Evolutionary conservation across 1,284 basidiomycete species (phyloP).

Genomic region (Heliocybe sulcata): DNA sequence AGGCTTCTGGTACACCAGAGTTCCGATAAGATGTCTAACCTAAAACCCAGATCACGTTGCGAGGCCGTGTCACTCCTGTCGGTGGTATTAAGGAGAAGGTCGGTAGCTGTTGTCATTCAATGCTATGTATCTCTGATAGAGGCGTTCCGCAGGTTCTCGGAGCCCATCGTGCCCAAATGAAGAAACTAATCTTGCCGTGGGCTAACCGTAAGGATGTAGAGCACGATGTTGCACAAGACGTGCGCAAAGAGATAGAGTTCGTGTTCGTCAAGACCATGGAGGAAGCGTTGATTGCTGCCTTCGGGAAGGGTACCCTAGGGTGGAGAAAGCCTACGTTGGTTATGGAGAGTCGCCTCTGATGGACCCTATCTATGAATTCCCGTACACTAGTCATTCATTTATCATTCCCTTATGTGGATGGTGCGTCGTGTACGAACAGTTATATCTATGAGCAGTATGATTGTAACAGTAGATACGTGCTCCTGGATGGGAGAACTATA

Average conservation of each 20-base stretch:
- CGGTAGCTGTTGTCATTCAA: neutral
- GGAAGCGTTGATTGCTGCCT: conserved; percentile 78
- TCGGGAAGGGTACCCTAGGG: conserved; percentile 54
- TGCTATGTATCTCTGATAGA: neutral
- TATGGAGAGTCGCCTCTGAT: conserved; percentile 47
- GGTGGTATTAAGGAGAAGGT: conserved; percentile 81
- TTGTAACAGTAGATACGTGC: too few species aligned
- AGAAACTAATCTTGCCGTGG: conserved; percentile 75
- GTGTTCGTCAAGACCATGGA: conserved; percentile 73
- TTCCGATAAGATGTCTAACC: neutral
- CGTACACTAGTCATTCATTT: neutral
- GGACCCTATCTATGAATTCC: neutral
- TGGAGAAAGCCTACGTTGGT: conserved; percentile 43
- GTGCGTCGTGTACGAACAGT: neutral
- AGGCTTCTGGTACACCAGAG: neutral
- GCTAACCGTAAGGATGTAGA: conserved; percentile 83
- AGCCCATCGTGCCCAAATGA: conserved; percentile 78
- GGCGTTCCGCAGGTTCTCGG: conserved; percentile 49
- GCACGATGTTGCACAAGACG: conserved; percentile 69
- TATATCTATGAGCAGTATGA: neutral
- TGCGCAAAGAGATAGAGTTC: conserved; percentile 70
- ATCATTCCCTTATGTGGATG: neutral
- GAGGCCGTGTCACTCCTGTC: conserved; percentile 74
- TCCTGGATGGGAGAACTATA: too few species aligned
- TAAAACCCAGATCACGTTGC: conserved; percentile 57